Evolutionary conservation across 257 asterid species (phyloP), one percentile per base, ranked within the genome.

Genomic region (Ehretia macrophylla): DNA sequence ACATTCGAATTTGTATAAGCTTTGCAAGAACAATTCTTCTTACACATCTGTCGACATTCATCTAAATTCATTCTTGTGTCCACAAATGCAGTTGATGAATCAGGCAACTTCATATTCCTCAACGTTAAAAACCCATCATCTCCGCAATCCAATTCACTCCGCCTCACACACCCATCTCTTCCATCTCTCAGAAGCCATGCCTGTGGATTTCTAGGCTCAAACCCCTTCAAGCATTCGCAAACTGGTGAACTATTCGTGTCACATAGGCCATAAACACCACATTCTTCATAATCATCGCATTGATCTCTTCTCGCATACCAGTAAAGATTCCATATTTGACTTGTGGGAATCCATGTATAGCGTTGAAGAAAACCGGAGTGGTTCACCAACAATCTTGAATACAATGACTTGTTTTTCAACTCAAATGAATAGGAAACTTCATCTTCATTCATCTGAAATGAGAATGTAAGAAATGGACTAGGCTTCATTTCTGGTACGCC

Each of bases 401-500:
- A 84, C 14, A 84, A 75, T 0, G 90, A 77, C 11, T 58, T 38
- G 46, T 84, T 85, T 5, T 68, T 58, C 35, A 84, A 10, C 8
- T 50, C 42, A 51, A 72, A 91, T 0, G 80, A 68, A 16, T 91
- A 91, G 5, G 17, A 69, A 0, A 85, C 70, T 54, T 83, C 83
- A 17, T 74, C 61, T 4, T 59, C 66, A 10, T 42, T 60, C 54
- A 61, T 55, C 19, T 65, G 73, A 68, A 91, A 88, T 0, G 47
- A 23, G 32, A 88, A 91, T 0, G 81, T 23, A 27, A 85, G 49
- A 11, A 72, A 38, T 0, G 84, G 67, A 18, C 63, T 71, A 0
- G 91, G 62, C 8, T 78, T 77, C 98, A 91, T 91, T 53, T 85
- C 95, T 0, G 98, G 98, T 1, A 88, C 98, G 3, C 98, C 98